Base-by-base conservation (phyloP, 306 rosid species). In the Luffa acutangula region DNA sequence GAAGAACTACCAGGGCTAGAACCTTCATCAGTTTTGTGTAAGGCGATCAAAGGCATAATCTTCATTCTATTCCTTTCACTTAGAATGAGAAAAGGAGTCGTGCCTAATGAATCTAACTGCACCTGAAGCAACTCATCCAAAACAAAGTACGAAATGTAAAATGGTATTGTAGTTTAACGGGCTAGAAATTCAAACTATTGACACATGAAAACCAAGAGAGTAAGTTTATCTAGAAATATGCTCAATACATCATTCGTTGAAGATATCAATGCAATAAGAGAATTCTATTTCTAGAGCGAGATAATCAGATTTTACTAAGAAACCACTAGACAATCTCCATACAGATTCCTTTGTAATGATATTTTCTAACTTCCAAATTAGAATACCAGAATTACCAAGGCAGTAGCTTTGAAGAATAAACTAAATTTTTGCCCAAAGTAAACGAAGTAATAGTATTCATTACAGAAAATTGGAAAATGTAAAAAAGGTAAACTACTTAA, bases 71-170 rank as follows among this genome's bases (percentile, higher is more conserved):
- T 88, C 36, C 84, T 81, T 46, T 87, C 85, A 58, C 84, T 84
- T 71, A 94, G 78, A 66, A 89, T 69, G 74, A 92, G 88, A 81
- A 94, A 91, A 63, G 97, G 95, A 75, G 89, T 82, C 81, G 83
- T 84, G 79, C 82, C 79, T 2, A 83, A 56, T 54, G 52, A 85
- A 79, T 85, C 88, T 10, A 84, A 81, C 79, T 34, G 76, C 76
- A 82, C 89, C 97, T 92, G 97, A 56, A 85, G 65, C 69, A 20
- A 52, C 7, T 62, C 36, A 49, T 31, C 76, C 75, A 73, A 39
- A 70, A 67, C 25, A 46, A 34, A 51, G 51, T 9, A 39, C 49
- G 78, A 82, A 82, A 4, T 25, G 21, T 41, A 17, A 82, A 86
- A 42, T 72, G 70, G 64, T 49, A 74, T 12, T 25, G 31, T 25